Conservation (phyloP, 331 rosid genomes). For the Rhamnella rubrinervis region DNA sequence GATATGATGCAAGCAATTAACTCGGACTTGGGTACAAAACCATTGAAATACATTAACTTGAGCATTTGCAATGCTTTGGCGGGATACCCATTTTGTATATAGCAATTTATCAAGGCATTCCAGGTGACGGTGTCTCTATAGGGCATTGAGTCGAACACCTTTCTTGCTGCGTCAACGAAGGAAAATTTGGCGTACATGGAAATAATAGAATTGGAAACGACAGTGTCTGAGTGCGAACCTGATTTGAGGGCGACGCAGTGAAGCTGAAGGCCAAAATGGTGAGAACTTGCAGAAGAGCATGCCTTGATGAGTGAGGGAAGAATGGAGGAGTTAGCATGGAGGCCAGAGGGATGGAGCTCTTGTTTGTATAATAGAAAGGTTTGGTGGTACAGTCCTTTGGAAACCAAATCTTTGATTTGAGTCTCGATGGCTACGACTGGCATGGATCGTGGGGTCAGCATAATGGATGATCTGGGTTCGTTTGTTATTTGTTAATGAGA, state of each 20-base stretch:
- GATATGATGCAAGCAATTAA: slow-evolving; percentile 53
- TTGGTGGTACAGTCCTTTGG: slow-evolving; percentile 36
- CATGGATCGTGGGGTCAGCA: not conserved
- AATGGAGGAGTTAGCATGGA: slow-evolving; percentile 28
- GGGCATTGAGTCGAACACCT: slow-evolving; percentile 58
- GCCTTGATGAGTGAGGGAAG: slow-evolving; percentile 67
- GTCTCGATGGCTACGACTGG: not conserved
- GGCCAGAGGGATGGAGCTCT: slow-evolving; percentile 30
- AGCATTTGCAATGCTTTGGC: slow-evolving; percentile 38
- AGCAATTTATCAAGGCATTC: slow-evolving; percentile 62
- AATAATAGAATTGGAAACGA: slow-evolving; percentile 56
- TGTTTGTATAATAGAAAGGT: slow-evolving; percentile 40
- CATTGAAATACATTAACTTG: slow-evolving; percentile 32
- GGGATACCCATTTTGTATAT: slow-evolving; percentile 50
- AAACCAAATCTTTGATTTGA: slow-evolving; percentile 41
- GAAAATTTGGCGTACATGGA: slow-evolving; percentile 52
- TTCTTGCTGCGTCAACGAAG: slow-evolving; percentile 27
- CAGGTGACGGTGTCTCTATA: slow-evolving; percentile 51
- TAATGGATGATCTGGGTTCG: too few species aligned
- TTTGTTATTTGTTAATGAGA: too few species aligned
- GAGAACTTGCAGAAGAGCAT: slow-evolving; percentile 40
- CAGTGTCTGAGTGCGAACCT: slow-evolving; percentile 35
- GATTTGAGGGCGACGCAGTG: slow-evolving; percentile 48
- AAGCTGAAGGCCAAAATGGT: slow-evolving; percentile 48
- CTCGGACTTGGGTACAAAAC: slow-evolving; percentile 51